These are phyloP conservation scores for Penicillium pulvis DNA, from an alignment of 495 filamentous ascomycete species.

Conservation along the genomic window DNA sequence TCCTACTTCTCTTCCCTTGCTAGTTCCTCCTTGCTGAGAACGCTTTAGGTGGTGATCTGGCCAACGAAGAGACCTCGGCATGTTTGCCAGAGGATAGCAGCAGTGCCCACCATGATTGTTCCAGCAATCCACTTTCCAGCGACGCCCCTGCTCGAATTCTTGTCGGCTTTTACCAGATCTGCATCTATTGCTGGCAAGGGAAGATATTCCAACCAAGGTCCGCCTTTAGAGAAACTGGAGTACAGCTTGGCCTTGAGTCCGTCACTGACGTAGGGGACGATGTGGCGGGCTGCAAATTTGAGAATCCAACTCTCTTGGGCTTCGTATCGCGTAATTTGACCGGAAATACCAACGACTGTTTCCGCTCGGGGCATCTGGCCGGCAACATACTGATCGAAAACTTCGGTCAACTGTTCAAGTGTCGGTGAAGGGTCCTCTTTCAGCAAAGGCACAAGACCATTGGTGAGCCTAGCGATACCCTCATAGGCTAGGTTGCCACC, in stretches of 20 bases:
- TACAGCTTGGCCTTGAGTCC: constrained; percentile 17
- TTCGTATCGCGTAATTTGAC: constrained; percentile 22
- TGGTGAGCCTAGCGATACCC: constrained; percentile 18
- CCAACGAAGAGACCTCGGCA: no score
- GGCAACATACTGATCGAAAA: constrained; percentile 13
- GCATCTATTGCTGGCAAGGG: constrained; percentile 4
- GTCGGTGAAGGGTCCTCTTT: constrained; percentile 12
- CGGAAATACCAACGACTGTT: constrained; percentile 15
- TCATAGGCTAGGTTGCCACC: constrained; percentile 23
- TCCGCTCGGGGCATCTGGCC: constrained; percentile 15
- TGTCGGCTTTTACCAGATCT: background rate
- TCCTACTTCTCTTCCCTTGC: no score
- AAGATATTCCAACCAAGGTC: constrained; percentile 18
- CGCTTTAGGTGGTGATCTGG: no score
- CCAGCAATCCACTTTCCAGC: no score
- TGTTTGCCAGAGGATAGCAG: no score
- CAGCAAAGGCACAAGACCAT: constrained; percentile 16
- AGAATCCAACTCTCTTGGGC: constrained; percentile 18
- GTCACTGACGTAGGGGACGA: constrained; percentile 17
- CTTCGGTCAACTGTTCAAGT: constrained; percentile 10
- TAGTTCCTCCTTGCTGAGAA: no score
- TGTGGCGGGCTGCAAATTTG: constrained; percentile 15
- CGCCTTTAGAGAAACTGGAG: constrained; percentile 15
- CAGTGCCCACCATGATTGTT: no score
- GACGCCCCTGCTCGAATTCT: background rate